phyloP scores from a whole-genome alignment of 495 filamentous ascomycete species.

The Rostrohypoxylon terebratum region DNA sequence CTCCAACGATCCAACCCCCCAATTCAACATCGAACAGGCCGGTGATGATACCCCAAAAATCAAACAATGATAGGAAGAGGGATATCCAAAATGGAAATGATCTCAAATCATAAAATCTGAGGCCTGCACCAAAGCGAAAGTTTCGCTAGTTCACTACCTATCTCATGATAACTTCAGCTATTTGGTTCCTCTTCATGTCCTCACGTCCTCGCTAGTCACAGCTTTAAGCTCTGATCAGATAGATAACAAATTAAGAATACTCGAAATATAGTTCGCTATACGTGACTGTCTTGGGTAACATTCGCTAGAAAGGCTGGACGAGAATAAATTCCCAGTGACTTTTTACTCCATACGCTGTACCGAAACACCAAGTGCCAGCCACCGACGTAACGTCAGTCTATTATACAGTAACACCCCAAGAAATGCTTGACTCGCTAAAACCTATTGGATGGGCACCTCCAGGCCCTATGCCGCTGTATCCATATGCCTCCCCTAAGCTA shows the following conservation, averaged over 20 bases:
- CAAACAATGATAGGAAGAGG: slow-evolving; percentile 71
- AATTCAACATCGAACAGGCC: slow-evolving; percentile 52
- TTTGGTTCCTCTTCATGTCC: neutral
- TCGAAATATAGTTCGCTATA: neutral
- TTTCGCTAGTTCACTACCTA: neutral
- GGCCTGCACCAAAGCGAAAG: slow-evolving; percentile 48
- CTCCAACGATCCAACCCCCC: neutral
- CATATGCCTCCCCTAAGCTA: slow-evolving; percentile 5
- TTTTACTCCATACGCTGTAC: neutral
- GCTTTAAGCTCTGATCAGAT: neutral
- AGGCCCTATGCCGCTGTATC: slow-evolving; percentile 24
- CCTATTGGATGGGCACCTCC: slow-evolving; percentile 29
- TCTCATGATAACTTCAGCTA: neutral
- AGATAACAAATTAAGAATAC: neutral
- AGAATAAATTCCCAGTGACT: neutral
- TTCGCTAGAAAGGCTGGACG: neutral
- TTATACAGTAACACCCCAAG: neutral
- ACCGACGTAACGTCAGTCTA: neutral
- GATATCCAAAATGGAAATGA: slow-evolving; percentile 65
- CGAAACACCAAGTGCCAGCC: neutral
- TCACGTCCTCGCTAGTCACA: neutral
- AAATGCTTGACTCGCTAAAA: slow-evolving; percentile 10
- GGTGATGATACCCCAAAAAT: slow-evolving; percentile 66
- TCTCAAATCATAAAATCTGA: slow-evolving; percentile 68
- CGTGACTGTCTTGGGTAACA: neutral